Evolutionary conservation across 805 yeast species (phyloP), one percentile per base, ranked within the genome.

Genomic region (Candida sakaeoensis): DNA sequence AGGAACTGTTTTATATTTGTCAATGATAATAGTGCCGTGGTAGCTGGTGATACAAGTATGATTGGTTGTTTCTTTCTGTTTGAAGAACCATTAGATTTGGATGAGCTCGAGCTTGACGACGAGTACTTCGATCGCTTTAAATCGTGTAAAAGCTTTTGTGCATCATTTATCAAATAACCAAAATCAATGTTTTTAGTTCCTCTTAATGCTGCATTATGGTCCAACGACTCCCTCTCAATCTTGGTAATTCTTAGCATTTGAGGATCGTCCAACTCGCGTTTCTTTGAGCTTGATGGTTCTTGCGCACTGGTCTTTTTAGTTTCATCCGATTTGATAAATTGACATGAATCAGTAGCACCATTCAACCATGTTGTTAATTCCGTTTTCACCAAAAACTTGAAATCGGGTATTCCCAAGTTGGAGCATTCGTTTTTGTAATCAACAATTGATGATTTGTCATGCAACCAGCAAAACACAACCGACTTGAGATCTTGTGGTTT

Each of bases 301-400:
- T 26, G 15, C 22, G 7, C 21, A 14, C 9, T n/a, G 2, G 3
- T 14, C 8, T 19, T 8, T 16, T 37, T 46, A n/a, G 52, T 51
- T 34, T 59, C 34, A 54, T 62, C 14, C 55, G 56, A 25, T 57
- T 62, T 30, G 53, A 49, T 26, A 65, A 57, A 81, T 39, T 78
- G 75, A 46, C 86, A 79, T 17, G 73, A 68, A 27, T 72, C 78
- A 3, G 80, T 68, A 15, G 77, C 70, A 3, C 96, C 96, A 44
- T 74, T 75, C 37, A 91, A 71, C 89, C 93, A 90, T 22, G 86
- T 75, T 40, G 83, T 72, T 45, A 91, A 72, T 55, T 91, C 96
- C 7, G 88, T 81, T 61, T 95, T 80, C 52, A 88, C 95, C 56
- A 86, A 62, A 55, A 91, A 90, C 42, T 86, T 80, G 55, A 91